phyloP scores from a whole-genome alignment of 768 basidiomycete species.

The Tulasnella sp. region DNA sequence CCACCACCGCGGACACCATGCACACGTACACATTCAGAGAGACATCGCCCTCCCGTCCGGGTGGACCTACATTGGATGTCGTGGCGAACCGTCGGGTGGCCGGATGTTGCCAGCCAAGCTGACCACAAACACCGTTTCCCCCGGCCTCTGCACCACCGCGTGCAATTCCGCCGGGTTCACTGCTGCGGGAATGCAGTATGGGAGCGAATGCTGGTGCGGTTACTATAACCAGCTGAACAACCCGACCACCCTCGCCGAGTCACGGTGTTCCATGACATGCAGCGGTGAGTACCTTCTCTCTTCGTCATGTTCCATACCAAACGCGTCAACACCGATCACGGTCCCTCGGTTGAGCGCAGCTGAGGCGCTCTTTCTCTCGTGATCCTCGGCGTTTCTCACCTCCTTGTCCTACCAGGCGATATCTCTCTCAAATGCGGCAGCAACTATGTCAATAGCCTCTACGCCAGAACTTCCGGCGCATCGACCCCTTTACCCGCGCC shows the following conservation, averaged over 20 bases:
- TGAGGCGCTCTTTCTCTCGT: no score
- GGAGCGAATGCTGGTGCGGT: conserved; percentile 32
- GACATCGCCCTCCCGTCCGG: background rate
- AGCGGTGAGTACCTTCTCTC: background rate
- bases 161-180: conserved; percentile 22
- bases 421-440: conserved; percentile 3
- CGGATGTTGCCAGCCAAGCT: background rate
- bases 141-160: background rate
- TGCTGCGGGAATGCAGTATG: conserved; percentile 25
- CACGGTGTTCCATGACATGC: background rate
- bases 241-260: background rate
- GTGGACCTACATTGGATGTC: conserved; percentile 25
- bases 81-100: background rate
- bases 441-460: background rate
- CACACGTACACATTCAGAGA: background rate
- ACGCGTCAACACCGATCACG: background rate
- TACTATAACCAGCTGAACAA: background rate
- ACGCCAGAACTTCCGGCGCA: background rate
- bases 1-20: background rate
- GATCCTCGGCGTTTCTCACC: background rate
- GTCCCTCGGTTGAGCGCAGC: background rate
- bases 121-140: background rate
- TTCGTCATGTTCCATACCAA: no score
- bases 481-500: background rate
- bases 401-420: background rate